Evolutionary conservation across 2,329 filamentous ascomycete genomes (phyloP), one percentile per base, ranked within the genome.

Genomic region (Sporothrix curviconia): DNA sequence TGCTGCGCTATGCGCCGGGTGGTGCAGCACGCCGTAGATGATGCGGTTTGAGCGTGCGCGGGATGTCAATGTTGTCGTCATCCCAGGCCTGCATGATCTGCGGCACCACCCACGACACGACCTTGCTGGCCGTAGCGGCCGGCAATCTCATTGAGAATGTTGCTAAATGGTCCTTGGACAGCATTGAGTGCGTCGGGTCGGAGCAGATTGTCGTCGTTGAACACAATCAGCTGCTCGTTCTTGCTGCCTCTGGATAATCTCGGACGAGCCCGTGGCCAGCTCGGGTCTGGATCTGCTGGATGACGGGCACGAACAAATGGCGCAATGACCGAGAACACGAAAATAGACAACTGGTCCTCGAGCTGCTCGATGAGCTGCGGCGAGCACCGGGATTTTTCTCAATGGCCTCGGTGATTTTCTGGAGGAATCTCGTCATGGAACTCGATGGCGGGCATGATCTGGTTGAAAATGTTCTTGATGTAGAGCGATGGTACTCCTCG

Each of bases 91-190:
- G 76, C 75, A 96, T 94, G 60, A 96, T 75, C 70, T 95, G 90
- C 8, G 92, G 92, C 14, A 96, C 90, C 22, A 86, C 86, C 90
- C 91, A 96, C 58, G 81, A 82, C 43, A 96, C 76, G 49, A 92
- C 84, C 65, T 85, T 82, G 62, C 86, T 88, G 25, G 92, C 90
- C 59, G 91, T 83, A n/a, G 66, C 86, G 87, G 57, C 92, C 92
- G 46, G 90, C 92, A 43, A 91, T 82, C 69, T 96, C 91, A 69
- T 96, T 96, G 59, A 96, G 80, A 32, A 92, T 64, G 67, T 95
- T 95, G 62, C 87, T 89, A 71, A 96, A 96, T 96, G 92, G 66
- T 96, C 92, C 75, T 96, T 96, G 59, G 90, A 91, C 54, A 96
- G 77, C 92, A 96, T 96, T 19, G 90, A 95, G 75, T 96, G 92